Evolutionary conservation across 2,329 filamentous ascomycete species (phyloP).

Genomic region (Penicillium digitatum): DNA sequence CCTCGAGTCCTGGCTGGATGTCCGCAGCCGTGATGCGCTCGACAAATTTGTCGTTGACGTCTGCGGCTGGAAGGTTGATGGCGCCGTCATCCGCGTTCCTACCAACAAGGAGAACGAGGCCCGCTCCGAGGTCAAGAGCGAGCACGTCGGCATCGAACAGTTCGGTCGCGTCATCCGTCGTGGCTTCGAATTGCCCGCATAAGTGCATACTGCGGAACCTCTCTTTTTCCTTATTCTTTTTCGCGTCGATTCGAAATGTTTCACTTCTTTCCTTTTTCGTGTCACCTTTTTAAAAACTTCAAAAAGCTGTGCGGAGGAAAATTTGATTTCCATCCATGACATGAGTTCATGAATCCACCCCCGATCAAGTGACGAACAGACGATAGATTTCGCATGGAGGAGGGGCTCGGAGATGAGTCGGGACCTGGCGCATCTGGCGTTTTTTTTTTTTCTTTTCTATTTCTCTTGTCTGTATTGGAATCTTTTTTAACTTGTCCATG

Average conservation of each 20-base stretch:
- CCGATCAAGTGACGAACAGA: constrained; percentile 22
- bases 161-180: constrained; percentile 67
- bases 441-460: constrained; percentile 17
- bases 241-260: constrained; percentile 3
- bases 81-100: constrained; percentile 66
- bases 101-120: constrained; percentile 97
- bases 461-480: constrained; percentile 20
- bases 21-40: constrained; percentile 61
- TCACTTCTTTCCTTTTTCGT: constrained; percentile 14
- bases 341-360: constrained; percentile 27
- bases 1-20: constrained; percentile 71
- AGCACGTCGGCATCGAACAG: constrained; percentile 67
- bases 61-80: constrained; percentile 77
- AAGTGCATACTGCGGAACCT: constrained; percentile 19
- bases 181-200: constrained; percentile 78
- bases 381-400: constrained; percentile 28
- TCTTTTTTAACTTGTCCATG: background rate
- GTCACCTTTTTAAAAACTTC: constrained; percentile 12
- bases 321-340: constrained; percentile 15
- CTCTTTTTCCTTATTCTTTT: constrained; percentile 17
- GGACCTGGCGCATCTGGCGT: constrained; percentile 28
- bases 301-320: constrained; percentile 11
- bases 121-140: constrained; percentile 88
- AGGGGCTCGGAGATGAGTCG: constrained; percentile 27
- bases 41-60: constrained; percentile 79